Percentiles rank a stretch among this genome's conserved stretches.
Evolutionary conservation across 805 yeast genomes (phyloP).

Genomic region (Wickerhamiella alocasiicola): DNA sequence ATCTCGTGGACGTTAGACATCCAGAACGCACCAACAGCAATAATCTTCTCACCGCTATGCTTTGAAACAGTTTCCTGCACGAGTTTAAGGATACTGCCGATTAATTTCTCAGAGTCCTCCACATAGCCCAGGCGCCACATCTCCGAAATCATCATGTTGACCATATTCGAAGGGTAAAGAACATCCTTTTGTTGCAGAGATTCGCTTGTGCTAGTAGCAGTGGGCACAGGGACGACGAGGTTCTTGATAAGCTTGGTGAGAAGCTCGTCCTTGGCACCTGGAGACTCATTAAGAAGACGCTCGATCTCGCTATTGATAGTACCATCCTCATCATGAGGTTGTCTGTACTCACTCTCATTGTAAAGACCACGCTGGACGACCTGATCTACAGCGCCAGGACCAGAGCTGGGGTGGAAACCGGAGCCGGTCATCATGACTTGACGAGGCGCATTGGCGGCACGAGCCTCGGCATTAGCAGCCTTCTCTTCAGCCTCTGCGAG

Average conservation of each 20-base stretch:
- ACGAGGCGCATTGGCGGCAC: slow-evolving; percentile 9
- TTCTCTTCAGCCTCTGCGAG: slow-evolving; percentile 17
- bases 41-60: slow-evolving; percentile 75
- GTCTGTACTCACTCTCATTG: slow-evolving; percentile 23
- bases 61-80: slow-evolving; percentile 73
- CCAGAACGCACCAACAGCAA: slow-evolving; percentile 95
- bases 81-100: slow-evolving; percentile 77
- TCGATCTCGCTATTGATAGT: slow-evolving; percentile 67
- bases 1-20: slow-evolving; percentile 90
- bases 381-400: neutral
- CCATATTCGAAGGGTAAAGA: slow-evolving; percentile 88
- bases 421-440: slow-evolving; percentile 11
- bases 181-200: slow-evolving; percentile 80
- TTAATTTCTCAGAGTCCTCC: slow-evolving; percentile 76
- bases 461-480: slow-evolving; percentile 13
- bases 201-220: slow-evolving; percentile 45
- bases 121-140: slow-evolving; percentile 98
- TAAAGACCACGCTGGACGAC: slow-evolving; percentile 16
- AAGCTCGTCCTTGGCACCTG: slow-evolving; percentile 19
- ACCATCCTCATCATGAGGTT: slow-evolving; percentile 21
- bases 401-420: slow-evolving; percentile 26
- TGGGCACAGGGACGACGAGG: slow-evolving; percentile 72
- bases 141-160: slow-evolving; percentile 82
- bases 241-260: slow-evolving; percentile 47
- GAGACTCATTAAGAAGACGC: slow-evolving; percentile 32